Percentiles rank a stretch among this genome's conserved stretches.
Conservation (phyloP, 139 green algal species). For the Coelastrella sp. region DNA sequence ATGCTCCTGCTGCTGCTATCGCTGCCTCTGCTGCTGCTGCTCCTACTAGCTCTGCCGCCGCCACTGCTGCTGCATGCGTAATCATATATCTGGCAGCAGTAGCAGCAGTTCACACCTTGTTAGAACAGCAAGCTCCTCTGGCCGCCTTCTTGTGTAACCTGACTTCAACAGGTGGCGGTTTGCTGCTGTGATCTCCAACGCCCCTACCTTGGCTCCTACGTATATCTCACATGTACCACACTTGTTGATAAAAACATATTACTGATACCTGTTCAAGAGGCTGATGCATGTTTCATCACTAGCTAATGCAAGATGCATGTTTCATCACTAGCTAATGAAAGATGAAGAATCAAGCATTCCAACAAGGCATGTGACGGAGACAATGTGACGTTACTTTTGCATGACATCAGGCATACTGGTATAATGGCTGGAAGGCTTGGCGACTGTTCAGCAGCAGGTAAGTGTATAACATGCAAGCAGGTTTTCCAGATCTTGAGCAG, state of each 20-base stretch:
- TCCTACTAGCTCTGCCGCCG: not conserved
- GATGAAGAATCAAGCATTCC: no score
- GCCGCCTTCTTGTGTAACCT: constrained; percentile 79
- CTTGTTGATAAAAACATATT: not conserved
- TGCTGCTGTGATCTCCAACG: constrained; percentile 79
- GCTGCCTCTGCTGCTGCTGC: not conserved
- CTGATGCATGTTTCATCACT: not conserved
- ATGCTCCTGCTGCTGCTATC: not conserved
- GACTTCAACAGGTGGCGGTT: constrained; percentile 81
- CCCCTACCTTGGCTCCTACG: constrained; percentile 65
- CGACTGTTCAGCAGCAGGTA: no score
- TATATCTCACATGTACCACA: not conserved
- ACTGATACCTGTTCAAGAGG: not conserved
- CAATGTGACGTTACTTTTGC: no score
- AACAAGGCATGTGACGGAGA: no score
- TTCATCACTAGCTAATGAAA: no score
- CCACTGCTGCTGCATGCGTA: not conserved
- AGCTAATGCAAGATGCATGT: not conserved
- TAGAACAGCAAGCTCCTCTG: constrained; percentile 91
- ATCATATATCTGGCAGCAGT: no score
- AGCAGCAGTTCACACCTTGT: constrained; percentile 62
- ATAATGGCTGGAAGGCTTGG: no score
- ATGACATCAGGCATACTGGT: no score
- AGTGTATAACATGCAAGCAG: no score
- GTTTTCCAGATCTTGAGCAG: no score